Conservation (phyloP, 768 basidiomycete genomes). For the Postia placenta region DNA sequence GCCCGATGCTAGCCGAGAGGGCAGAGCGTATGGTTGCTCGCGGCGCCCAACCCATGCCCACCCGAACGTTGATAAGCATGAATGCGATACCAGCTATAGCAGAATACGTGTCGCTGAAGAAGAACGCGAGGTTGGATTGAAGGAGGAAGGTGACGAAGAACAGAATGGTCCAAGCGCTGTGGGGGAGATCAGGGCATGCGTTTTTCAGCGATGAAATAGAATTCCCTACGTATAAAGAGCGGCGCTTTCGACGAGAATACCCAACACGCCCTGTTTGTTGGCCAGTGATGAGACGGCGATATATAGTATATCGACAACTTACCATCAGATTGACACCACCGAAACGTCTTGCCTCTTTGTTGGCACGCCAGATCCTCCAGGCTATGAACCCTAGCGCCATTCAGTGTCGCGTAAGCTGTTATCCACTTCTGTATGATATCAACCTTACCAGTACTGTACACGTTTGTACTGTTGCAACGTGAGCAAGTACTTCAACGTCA, state of each 20-base stretch:
- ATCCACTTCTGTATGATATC: background rate
- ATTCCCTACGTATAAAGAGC: slow-evolving; percentile 5
- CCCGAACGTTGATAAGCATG: slow-evolving; percentile 11
- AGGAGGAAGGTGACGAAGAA: slow-evolving; percentile 1
- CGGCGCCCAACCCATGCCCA: slow-evolving; percentile 8
- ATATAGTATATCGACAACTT: background rate
- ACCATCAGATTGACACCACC: slow-evolving; percentile 3
- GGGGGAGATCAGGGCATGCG: background rate
- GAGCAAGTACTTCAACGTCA: too few relatives aligned
- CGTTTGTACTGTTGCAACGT: background rate
- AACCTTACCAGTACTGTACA: slow-evolving; percentile 1
- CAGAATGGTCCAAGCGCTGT: slow-evolving; percentile 3
- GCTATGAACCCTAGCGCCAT: background rate
- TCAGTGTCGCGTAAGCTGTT: background rate
- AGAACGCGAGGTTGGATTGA: slow-evolving; percentile 1
- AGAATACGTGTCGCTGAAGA: slow-evolving; percentile 1
- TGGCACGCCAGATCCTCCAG: slow-evolving; percentile 1
- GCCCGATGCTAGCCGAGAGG: background rate
- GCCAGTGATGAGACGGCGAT: background rate
- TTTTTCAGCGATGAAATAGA: background rate
- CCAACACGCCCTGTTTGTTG: background rate
- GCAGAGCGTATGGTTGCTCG: background rate
- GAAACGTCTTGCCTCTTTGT: background rate
- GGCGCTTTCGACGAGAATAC: slow-evolving; percentile 3
- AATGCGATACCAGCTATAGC: slow-evolving; percentile 9